Conservation (phyloP, 2,329 filamentous ascomycete species). For the Clarireedia homoeocarpa region DNA sequence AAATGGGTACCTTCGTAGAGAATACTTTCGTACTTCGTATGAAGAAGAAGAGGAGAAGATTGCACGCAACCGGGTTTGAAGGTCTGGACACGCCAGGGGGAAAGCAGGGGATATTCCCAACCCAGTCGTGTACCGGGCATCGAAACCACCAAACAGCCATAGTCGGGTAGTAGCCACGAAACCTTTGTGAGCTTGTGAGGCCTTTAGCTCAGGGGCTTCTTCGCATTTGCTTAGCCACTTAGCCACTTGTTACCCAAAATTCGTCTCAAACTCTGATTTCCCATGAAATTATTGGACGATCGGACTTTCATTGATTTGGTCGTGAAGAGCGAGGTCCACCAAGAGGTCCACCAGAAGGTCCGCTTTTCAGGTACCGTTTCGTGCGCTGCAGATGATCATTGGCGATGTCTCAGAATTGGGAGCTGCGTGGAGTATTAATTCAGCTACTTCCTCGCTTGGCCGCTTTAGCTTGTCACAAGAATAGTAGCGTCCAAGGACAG, state of each 20-base stretch:
- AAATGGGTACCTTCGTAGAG: not conserved
- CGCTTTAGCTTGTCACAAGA: conserved; percentile 1
- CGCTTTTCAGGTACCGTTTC: conserved; percentile 4
- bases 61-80: not conserved
- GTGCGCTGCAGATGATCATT: not conserved
- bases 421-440: not conserved
- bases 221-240: too few relatives aligned
- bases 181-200: too few relatives aligned
- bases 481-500: not conserved
- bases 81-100: conserved; percentile 6
- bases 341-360: too few relatives aligned
- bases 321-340: not conserved
- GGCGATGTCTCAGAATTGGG: not conserved
- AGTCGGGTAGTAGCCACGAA: not conserved
- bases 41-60: not conserved
- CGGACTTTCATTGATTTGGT: not conserved
- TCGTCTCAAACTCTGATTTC: too few relatives aligned
- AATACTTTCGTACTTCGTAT: not conserved
- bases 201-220: too few relatives aligned
- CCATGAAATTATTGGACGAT: not conserved
- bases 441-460: conserved; percentile 1
- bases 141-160: too few relatives aligned
- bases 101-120: not conserved
- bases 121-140: not conserved
- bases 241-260: too few relatives aligned